Percentiles rank a stretch among this genome's conserved stretches.
phyloP scores from a whole-genome alignment of 192 early-diverging fungal genomes.

The Rhizophagus prolifer region DNA sequence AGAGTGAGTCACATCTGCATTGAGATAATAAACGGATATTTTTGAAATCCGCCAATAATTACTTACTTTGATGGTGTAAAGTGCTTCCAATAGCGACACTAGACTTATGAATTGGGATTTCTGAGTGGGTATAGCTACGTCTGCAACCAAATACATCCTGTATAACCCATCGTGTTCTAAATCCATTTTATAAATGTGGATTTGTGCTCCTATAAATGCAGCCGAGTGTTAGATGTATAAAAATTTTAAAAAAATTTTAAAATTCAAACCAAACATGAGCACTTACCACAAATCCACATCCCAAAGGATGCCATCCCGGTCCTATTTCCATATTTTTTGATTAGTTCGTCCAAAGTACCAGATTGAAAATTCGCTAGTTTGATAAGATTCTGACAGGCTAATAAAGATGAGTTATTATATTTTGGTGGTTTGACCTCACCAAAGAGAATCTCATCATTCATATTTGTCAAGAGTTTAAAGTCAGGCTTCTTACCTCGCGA shows the following conservation, averaged over 20 bases:
- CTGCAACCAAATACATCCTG: neutral
- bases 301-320: neutral
- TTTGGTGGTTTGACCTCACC: neutral
- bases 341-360: neutral
- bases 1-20: no score
- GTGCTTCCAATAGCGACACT: neutral
- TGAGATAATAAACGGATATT: no score
- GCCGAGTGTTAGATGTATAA: neutral
- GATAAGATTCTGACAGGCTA: neutral
- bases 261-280: neutral
- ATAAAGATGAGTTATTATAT: neutral
- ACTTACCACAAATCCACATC: neutral
- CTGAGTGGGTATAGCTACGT: neutral
- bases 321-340: slow-evolving; percentile 8
- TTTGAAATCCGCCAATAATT: no score
- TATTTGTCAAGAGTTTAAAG: neutral
- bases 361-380: neutral
- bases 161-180: neutral
- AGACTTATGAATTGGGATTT: neutral
- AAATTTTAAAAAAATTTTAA: neutral
- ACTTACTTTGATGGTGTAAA: neutral
- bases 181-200: neutral
- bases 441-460: neutral
- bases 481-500: neutral
- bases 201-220: neutral